phyloP scores from a whole-genome alignment of 2,329 filamentous ascomycete species.

The Colletotrichum nymphaeae region DNA sequence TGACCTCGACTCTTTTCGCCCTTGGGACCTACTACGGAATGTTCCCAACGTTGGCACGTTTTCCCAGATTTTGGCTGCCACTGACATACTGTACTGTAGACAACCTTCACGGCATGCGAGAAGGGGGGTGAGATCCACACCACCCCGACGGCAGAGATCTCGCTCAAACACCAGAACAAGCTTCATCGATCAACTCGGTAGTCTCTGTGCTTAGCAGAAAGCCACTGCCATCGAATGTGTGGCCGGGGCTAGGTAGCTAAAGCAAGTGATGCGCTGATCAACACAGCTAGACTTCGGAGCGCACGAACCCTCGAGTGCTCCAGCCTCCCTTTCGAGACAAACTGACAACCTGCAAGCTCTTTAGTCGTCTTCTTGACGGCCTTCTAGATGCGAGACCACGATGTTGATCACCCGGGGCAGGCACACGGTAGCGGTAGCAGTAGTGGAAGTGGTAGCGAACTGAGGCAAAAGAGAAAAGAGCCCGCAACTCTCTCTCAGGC shows the following conservation, averaged over 20 bases:
- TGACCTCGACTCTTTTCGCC: not conserved
- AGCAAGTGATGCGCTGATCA: too few relatives aligned
- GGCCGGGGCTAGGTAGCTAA: not conserved
- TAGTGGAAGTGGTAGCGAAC: not conserved
- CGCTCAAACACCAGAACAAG: slow-evolving; percentile 8
- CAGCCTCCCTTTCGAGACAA: not conserved
- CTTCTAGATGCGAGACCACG: not conserved
- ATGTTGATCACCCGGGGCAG: not conserved
- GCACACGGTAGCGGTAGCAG: not conserved
- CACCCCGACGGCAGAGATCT: slow-evolving; percentile 1
- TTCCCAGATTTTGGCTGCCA: not conserved
- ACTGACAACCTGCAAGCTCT: not conserved
- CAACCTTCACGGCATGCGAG: not conserved
- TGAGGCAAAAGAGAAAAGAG: too few relatives aligned
- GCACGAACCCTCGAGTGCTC: not conserved
- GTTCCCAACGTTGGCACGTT: not conserved
- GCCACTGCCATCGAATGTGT: not conserved
- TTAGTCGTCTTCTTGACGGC: not conserved
- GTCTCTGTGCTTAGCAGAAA: not conserved
- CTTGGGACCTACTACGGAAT: not conserved
- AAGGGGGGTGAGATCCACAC: not conserved
- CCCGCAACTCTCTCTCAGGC: too few relatives aligned
- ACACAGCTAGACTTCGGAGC: not conserved
- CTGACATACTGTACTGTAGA: too few relatives aligned
- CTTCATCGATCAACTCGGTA: not conserved